phyloP scores from a whole-genome alignment of 495 filamentous ascomycete genomes.

The Aspergillus olivimuriae region DNA sequence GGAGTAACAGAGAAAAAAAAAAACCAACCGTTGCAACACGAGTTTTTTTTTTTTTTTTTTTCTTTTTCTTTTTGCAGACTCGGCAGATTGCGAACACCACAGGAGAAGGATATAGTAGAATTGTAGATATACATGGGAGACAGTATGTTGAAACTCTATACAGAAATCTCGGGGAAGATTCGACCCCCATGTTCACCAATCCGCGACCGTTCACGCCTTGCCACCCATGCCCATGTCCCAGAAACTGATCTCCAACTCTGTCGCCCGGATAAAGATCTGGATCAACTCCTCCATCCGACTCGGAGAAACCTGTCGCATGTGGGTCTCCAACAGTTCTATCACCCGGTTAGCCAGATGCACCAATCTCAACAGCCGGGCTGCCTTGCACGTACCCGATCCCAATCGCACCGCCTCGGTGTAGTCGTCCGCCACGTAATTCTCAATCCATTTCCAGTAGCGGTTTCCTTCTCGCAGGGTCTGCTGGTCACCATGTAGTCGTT shows the following conservation, averaged over 20 bases:
- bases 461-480: constrained; percentile 58
- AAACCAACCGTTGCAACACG: neutral
- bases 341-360: neutral
- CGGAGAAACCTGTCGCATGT: constrained; percentile 63
- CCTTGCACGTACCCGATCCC: constrained; percentile 51
- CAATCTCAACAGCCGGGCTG: constrained; percentile 14
- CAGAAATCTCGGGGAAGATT: no score
- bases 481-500: constrained; percentile 52
- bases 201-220: constrained; percentile 10
- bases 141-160: no score
- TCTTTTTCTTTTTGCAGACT: neutral
- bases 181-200: neutral
- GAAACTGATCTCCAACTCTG: constrained; percentile 84
- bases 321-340: constrained; percentile 63
- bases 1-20: neutral
- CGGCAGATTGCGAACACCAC: no score
- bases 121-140: no score
- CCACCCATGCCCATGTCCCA: constrained; percentile 70
- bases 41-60: constrained; percentile 1
- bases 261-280: constrained; percentile 76
- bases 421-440: constrained; percentile 76
- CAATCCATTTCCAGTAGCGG: constrained; percentile 84
- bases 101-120: no score
- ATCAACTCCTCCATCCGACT: constrained; percentile 74
- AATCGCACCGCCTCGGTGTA: constrained; percentile 62